Percentiles rank a stretch among this genome's conserved stretches.
Evolutionary conservation across 352 stramenopile species (phyloP).

Genomic region (Phytophthora parvispora): DNA sequence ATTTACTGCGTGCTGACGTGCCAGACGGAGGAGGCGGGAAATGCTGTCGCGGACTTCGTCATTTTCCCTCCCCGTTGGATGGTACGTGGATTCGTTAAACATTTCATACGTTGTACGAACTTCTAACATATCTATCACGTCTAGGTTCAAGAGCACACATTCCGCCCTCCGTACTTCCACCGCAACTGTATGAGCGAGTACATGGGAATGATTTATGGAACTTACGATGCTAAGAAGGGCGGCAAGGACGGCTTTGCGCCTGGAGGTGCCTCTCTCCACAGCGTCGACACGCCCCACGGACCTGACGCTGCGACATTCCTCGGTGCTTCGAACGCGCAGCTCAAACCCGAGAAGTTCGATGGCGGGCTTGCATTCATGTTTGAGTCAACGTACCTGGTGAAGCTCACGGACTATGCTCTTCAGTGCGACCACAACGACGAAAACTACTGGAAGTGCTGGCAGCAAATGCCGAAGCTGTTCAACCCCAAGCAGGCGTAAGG

Average conservation of each 20-base stretch:
- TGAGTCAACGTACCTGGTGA: slow-evolving; percentile 95
- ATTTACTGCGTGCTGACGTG: slow-evolving; percentile 99
- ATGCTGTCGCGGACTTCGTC: slow-evolving; percentile 97
- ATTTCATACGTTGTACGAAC: background rate
- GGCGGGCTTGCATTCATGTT: slow-evolving; percentile 98
- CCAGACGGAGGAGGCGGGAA: slow-evolving; percentile 93
- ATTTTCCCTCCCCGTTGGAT: slow-evolving; percentile 98
- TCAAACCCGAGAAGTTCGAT: slow-evolving; percentile 92
- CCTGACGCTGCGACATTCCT: slow-evolving; percentile 95
- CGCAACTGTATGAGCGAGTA: slow-evolving; percentile 98
- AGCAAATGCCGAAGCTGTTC: slow-evolving; percentile 93
- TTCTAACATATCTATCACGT: background rate
- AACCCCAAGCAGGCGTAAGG: slow-evolving; percentile 49
- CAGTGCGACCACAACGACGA: slow-evolving; percentile 88
- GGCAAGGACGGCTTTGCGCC: slow-evolving; percentile 91
- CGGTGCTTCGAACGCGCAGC: slow-evolving; percentile 84
- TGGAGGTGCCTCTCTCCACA: slow-evolving; percentile 95
- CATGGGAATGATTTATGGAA: slow-evolving; percentile 98
- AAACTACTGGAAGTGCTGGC: slow-evolving; percentile 96
- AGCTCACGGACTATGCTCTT: slow-evolving; percentile 91
- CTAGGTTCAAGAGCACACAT: slow-evolving; percentile 92
- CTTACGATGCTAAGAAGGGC: slow-evolving; percentile 96
- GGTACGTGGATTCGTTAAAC: slow-evolving; percentile 49
- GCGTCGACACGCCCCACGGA: slow-evolving; percentile 92
- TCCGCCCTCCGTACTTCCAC: slow-evolving; percentile 96